Conservation (phyloP, 192 early-diverging fungal species). For the Endogone sp. region DNA sequence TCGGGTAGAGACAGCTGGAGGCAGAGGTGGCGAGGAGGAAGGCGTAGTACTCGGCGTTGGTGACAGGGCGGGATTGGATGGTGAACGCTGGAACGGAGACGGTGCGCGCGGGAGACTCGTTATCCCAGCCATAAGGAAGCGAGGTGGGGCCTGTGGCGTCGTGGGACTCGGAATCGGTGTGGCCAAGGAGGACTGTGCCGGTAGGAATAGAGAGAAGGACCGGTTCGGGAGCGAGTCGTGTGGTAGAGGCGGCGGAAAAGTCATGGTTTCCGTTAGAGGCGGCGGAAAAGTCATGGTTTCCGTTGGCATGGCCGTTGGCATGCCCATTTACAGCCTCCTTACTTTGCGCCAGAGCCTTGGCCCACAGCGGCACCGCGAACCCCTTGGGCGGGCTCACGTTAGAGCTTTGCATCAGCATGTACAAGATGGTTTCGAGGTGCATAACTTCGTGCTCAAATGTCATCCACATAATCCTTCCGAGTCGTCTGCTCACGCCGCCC, state of each 20-base stretch:
- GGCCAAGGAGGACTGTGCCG: conserved; percentile 48
- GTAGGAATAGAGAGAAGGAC: neutral
- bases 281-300: conserved; percentile 1
- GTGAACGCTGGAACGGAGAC: conserved; percentile 39
- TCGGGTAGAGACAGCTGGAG: conserved; percentile 35
- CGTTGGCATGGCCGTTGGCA: conserved; percentile 23
- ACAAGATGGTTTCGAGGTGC: conserved; percentile 90
- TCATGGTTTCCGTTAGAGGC: neutral
- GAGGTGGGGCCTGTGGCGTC: no score
- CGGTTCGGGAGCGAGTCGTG: neutral
- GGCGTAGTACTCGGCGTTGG: conserved; percentile 67
- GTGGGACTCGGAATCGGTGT: conserved; percentile 23
- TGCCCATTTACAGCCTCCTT: neutral
- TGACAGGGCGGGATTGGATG: conserved; percentile 77
- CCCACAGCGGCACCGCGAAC: conserved; percentile 19
- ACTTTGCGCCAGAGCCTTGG: neutral
- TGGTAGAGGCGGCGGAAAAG: conserved; percentile 19
- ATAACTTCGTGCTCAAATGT: conserved; percentile 91
- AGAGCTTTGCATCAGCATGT: conserved; percentile 79
- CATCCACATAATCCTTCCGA: conserved; percentile 76
- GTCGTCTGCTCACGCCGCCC: conserved; percentile 14
- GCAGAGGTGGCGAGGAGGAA: conserved; percentile 41
- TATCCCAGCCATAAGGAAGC: conserved; percentile 98
- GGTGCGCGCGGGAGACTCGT: conserved; percentile 60
- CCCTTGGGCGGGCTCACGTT: conserved; percentile 42